Conservation (phyloP, 139 green algal species). For the Auxenochlorella pyrenoidosa region DNA sequence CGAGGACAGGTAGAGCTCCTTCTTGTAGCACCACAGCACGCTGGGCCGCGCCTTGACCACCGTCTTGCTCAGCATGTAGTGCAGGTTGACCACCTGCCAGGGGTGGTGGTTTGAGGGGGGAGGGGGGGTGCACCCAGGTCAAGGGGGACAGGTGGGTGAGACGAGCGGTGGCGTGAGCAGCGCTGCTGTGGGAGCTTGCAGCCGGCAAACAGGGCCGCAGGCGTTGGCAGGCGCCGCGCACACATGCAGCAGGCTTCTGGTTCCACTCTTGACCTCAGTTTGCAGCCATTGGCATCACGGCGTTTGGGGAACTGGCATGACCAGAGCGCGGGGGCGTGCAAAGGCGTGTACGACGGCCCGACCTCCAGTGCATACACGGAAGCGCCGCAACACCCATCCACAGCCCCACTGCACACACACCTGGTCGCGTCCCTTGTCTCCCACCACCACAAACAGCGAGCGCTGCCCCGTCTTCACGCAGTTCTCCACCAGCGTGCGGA, state of each 20-base stretch:
- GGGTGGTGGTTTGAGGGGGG: neutral
- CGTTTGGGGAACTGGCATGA: no score
- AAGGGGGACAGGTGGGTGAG: neutral
- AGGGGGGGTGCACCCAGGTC: neutral
- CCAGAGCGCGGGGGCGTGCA: no score
- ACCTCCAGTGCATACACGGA: neutral
- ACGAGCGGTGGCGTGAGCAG: no score
- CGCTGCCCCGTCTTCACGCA: conserved; percentile 91
- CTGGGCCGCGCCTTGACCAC: conserved; percentile 92
- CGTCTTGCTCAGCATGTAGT: conserved; percentile 98
- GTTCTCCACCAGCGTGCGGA: conserved; percentile 98
- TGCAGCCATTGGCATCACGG: no score
- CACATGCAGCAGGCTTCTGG: no score
- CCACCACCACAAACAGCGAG: conserved; percentile 95
- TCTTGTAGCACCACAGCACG: conserved; percentile 99
- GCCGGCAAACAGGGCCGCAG: no score
- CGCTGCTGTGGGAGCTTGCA: no score
- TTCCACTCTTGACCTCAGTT: no score
- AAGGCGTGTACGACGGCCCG: neutral
- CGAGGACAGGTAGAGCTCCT: conserved; percentile 91
- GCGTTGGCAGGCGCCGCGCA: no score
- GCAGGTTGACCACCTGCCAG: conserved; percentile 94
- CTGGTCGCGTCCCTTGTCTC: conserved; percentile 95
- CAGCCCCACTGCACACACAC: neutral
- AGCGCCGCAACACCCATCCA: neutral